Conservation (phyloP, 208 protist species). For the Leishmania lainsoni region DNA sequence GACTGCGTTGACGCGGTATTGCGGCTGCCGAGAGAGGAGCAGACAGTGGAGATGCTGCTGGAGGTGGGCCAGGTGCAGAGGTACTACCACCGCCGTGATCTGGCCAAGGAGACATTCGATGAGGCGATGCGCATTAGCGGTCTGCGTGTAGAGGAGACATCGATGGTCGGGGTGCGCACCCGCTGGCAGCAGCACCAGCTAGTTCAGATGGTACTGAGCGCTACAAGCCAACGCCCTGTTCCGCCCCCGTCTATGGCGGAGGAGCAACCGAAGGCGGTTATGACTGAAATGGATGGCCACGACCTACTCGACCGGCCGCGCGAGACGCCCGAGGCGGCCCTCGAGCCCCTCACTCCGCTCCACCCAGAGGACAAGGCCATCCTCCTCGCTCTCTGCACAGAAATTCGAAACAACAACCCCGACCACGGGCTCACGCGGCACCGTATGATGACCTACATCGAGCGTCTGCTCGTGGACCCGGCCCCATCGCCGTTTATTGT, state of each 20-base stretch:
- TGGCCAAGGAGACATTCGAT: conserved; percentile 70
- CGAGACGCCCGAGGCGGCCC: conserved; percentile 43
- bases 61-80: conserved; percentile 85
- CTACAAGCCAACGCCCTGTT: conserved; percentile 40
- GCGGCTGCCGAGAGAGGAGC: conserved; percentile 40
- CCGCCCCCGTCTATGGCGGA: conserved; percentile 32
- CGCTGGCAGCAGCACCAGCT: conserved; percentile 90
- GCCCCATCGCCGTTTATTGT: conserved; percentile 75
- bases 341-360: conserved; percentile 50
- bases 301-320: conserved; percentile 84
- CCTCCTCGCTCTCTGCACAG: conserved; percentile 81
- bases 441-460: conserved; percentile 90
- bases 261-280: conserved; percentile 54
- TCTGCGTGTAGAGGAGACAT: conserved; percentile 68
- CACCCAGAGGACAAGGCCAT: conserved; percentile 88
- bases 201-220: conserved; percentile 86
- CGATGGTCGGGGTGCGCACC: conserved; percentile 90
- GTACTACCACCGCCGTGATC: conserved; percentile 86
- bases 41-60: conserved; percentile 68
- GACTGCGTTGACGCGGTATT: conserved; percentile 73
- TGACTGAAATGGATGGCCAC: conserved; percentile 83
- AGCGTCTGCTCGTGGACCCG: conserved; percentile 82
- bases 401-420: conserved; percentile 90
- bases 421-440: conserved; percentile 87
- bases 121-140: conserved; percentile 66